phyloP scores from a whole-genome alignment of 495 filamentous ascomycete species.

The Podospora pseudocomata region DNA sequence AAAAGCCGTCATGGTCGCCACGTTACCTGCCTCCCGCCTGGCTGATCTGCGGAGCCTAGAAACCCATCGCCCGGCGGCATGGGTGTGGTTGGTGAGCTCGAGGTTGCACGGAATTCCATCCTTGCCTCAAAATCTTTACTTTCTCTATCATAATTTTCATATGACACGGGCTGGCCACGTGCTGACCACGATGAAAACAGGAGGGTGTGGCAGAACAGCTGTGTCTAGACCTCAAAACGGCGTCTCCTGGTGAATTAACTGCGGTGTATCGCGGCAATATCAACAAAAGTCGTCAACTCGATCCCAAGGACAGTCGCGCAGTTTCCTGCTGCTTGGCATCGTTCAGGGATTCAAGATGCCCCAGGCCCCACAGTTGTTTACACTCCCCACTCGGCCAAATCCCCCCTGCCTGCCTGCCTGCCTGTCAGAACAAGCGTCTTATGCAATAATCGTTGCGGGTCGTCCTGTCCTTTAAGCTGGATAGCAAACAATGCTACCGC shows the following conservation, averaged over 20 bases:
- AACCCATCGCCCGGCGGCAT: slow-evolving; percentile 15
- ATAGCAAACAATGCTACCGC: slow-evolving; percentile 33
- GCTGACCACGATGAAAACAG: background rate
- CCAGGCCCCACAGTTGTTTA: slow-evolving; percentile 13
- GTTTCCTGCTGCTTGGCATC: slow-evolving; percentile 12
- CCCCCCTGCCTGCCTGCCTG: slow-evolving; percentile 11
- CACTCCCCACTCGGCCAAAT: slow-evolving; percentile 23
- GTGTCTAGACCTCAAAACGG: background rate
- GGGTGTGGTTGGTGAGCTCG: slow-evolving; percentile 1
- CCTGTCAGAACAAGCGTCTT: slow-evolving; percentile 18
- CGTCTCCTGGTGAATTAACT: background rate
- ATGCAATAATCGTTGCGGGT: slow-evolving; percentile 23
- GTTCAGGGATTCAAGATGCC: slow-evolving; percentile 13
- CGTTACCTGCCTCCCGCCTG: slow-evolving; percentile 11
- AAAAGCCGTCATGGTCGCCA: slow-evolving; percentile 20
- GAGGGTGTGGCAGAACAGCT: background rate
- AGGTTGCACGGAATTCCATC: slow-evolving; percentile 7
- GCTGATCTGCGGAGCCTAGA: slow-evolving; percentile 27
- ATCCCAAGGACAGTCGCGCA: background rate
- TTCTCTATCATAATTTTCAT: background rate
- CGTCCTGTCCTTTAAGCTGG: slow-evolving; percentile 13
- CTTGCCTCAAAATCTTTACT: background rate
- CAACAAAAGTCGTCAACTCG: background rate
- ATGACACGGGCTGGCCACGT: background rate
- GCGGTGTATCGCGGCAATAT: background rate